phyloP scores from a whole-genome alignment of 2,329 filamentous ascomycete genomes.

The Byssothecium circinans region DNA sequence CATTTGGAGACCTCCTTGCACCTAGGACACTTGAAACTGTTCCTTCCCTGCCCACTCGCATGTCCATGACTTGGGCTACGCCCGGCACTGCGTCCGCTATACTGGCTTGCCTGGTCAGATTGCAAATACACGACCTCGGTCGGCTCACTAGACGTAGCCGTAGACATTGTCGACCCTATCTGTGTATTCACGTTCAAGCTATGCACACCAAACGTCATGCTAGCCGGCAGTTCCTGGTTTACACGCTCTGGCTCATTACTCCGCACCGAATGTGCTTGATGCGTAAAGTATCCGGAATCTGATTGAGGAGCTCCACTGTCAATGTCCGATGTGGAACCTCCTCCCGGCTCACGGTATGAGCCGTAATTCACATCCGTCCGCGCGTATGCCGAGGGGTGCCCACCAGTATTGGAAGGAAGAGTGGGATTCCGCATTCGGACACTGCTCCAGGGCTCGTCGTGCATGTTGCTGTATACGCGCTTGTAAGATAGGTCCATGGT shows the following conservation, averaged over 20 bases:
- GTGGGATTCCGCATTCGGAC: slow-evolving; percentile 19
- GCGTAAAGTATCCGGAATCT: slow-evolving; percentile 41
- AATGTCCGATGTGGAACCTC: slow-evolving; percentile 25
- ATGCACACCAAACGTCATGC: slow-evolving; percentile 16
- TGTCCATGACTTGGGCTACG: slow-evolving; percentile 16
- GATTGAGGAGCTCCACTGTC: slow-evolving; percentile 22
- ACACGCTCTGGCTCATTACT: slow-evolving; percentile 29
- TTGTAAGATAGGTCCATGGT: slow-evolving; percentile 1
- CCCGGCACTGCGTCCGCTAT: slow-evolving; percentile 33
- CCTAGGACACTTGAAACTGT: slow-evolving; percentile 15
- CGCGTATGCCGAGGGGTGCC: slow-evolving; percentile 3
- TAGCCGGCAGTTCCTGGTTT: slow-evolving; percentile 24
- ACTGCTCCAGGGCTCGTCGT: slow-evolving; percentile 34
- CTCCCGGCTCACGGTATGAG: slow-evolving; percentile 11
- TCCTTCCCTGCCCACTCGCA: slow-evolving; percentile 10
- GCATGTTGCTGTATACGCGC: slow-evolving; percentile 3
- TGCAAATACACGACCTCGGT: slow-evolving; percentile 14
- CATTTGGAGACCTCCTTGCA: slow-evolving; percentile 35
- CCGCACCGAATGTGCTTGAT: slow-evolving; percentile 30
- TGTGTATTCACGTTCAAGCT: slow-evolving; percentile 19
- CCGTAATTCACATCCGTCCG: slow-evolving; percentile 17
- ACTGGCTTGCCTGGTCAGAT: slow-evolving; percentile 28
- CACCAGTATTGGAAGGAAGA: not conserved
- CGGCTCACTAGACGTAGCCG: slow-evolving; percentile 15
- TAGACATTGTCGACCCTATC: too few species aligned